Evolutionary conservation across 345 rosid species (phyloP).

Genomic region (Lepidium didymum): DNA sequence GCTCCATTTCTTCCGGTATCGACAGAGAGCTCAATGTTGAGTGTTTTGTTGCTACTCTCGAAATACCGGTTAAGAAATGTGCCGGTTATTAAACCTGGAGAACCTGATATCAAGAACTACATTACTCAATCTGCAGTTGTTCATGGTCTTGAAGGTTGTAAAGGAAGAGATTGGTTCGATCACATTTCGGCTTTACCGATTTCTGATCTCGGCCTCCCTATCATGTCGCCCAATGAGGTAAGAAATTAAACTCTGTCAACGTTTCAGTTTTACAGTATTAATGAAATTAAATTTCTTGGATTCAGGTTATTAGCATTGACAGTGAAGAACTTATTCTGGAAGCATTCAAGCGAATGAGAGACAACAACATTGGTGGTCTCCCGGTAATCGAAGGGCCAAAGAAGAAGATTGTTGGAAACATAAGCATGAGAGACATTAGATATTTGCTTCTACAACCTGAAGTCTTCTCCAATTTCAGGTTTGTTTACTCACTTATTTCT

Average conservation of each 20-base stretch:
- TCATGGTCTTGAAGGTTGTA: conserved; percentile 72
- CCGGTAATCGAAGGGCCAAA: conserved; percentile 47
- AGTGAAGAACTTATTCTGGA: conserved; percentile 62
- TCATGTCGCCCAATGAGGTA: conserved; percentile 65
- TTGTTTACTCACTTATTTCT: neutral
- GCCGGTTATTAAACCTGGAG: conserved; percentile 64
- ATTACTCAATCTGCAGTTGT: conserved; percentile 83
- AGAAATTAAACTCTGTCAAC: neutral
- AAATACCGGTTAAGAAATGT: conserved; percentile 76
- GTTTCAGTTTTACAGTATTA: neutral
- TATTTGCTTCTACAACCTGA: conserved; percentile 70
- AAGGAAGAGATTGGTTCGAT: conserved; percentile 94
- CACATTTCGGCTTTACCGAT: conserved; percentile 52
- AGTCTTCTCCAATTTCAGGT: conserved; percentile 84
- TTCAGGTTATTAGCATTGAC: conserved; percentile 54
- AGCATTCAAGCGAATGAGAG: conserved; percentile 79
- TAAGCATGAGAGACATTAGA: conserved; percentile 55
- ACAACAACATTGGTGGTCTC: conserved; percentile 68
- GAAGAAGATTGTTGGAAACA: conserved; percentile 35
- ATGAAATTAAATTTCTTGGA: neutral
- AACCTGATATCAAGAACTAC: conserved; percentile 63
- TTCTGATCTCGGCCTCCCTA: conserved; percentile 79
- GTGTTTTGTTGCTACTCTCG: conserved; percentile 65
- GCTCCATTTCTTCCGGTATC: conserved; percentile 81
- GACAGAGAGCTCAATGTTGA: conserved; percentile 74